Base-by-base conservation (phyloP, 768 basidiomycete genomes). In the Termitomyces sp. region DNA sequence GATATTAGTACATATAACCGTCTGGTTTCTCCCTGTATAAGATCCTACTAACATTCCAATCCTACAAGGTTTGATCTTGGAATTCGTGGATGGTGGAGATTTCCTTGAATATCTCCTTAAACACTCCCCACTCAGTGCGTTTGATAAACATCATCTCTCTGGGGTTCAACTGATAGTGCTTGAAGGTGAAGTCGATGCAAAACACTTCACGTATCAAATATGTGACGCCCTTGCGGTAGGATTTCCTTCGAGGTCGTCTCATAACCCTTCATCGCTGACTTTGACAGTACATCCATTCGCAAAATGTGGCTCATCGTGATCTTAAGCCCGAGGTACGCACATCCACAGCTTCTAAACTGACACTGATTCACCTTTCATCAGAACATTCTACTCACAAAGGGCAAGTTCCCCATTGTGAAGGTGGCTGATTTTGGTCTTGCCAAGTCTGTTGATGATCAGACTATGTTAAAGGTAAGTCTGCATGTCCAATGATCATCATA, bases 341-440 rank as follows among this genome's bases (percentile, higher is more conserved):
- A 69, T 45, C 58, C 4, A 49, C 3, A 25, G 16, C 11, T 36
- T 27, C 6, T 27, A 23, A 13, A 38, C 3, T 11, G 20, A 10
- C 23, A 18, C 12, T 49, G 1, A 36, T 27, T 9, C n/a, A 18
- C 10, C 16, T n/a, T 27, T 42, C 5, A 25, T 31, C 56, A 91
- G 86, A 95, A 96, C 60, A 84, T 95, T 5, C 78, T 96, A 1
- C 69, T 97, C 25, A 94, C 92, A 2, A 73, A 65, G 5, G 80
- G 84, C 35, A 60, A 76, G 1, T 89, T 88, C 0, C 89, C 89
- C 0, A 68, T 73, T 0, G 83, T 91, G 60, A 98, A 98, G 65
- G 87, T 98, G 12, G 95, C 96, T 2, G 96, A 98, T 68, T 99
- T 97, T 66, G 96, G 96, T 4, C 80, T 98, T 7, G 94, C 96